These are phyloP conservation scores for Candida khao-thaluensis DNA, from an alignment of 805 yeast species.

Conservation along the genomic window DNA sequence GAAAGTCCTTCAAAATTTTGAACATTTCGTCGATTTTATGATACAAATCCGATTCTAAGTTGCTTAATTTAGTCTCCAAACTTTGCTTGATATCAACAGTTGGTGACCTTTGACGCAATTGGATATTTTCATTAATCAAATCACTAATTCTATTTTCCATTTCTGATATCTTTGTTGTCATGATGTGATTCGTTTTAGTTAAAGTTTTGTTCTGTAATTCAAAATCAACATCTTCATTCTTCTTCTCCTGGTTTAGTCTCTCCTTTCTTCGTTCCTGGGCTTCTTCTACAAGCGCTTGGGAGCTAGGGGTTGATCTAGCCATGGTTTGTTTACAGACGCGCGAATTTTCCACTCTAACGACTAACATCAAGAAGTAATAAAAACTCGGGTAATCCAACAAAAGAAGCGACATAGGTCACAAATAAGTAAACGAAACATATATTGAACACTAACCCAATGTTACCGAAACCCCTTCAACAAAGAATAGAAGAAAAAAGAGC, in stretches of 20 bases:
- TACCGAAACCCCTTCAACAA: conserved; percentile 16
- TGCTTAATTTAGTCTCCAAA: conserved; percentile 35
- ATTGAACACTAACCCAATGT: no score
- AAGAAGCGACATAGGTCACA: no score
- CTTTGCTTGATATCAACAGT: conserved; percentile 27
- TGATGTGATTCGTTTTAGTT: conserved; percentile 55
- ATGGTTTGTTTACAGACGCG: conserved; percentile 14
- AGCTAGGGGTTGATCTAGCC: conserved; percentile 21
- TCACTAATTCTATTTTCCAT: conserved; percentile 53
- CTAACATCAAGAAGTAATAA: no score
- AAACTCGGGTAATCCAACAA: no score
- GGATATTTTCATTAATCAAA: conserved; percentile 50
- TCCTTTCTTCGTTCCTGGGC: conserved; percentile 12
- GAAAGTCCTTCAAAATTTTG: conserved; percentile 39
- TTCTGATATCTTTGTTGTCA: conserved; percentile 50
- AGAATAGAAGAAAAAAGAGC: conserved; percentile 45
- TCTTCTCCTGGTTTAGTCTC: not conserved
- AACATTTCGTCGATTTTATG: conserved; percentile 46
- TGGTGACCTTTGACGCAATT: conserved; percentile 37
- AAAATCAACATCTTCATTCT: not conserved
- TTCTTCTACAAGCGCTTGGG: conserved; percentile 17
- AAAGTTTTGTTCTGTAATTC: conserved; percentile 46
- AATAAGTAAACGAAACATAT: no score
- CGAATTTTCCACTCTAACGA: no score
- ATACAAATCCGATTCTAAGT: conserved; percentile 42